Evolutionary conservation across 768 basidiomycete genomes (phyloP).

Genomic region (Russula earlei): DNA sequence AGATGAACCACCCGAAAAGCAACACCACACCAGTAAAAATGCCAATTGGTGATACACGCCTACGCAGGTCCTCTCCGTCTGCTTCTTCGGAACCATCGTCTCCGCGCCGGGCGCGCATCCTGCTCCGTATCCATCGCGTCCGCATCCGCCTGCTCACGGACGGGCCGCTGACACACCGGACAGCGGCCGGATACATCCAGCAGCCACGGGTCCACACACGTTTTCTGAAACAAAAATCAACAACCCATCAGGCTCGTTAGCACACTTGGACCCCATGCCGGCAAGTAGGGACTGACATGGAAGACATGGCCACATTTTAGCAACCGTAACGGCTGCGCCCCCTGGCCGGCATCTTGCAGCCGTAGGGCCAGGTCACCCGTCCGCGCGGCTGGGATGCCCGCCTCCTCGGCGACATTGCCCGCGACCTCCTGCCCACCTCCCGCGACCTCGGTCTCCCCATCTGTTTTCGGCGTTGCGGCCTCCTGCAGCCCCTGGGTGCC

Average conservation of each 20-base stretch:
- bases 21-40: background rate
- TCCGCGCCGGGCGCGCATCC: slow-evolving; percentile 21
- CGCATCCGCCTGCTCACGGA: slow-evolving; percentile 38
- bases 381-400: background rate
- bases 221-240: slow-evolving; percentile 42
- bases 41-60: background rate
- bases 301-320: slow-evolving; percentile 81
- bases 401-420: slow-evolving; percentile 18
- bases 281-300: slow-evolving; percentile 49
- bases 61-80: slow-evolving; percentile 7
- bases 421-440: slow-evolving; percentile 30
- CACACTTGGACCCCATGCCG: too few relatives aligned
- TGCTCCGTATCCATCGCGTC: slow-evolving; percentile 27
- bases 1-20: background rate
- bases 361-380: slow-evolving; percentile 33
- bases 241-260: too few relatives aligned
- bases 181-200: slow-evolving; percentile 78
- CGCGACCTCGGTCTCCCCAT: background rate
- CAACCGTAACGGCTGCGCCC: slow-evolving; percentile 66
- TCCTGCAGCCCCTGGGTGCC: slow-evolving; percentile 27
- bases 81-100: slow-evolving; percentile 14
- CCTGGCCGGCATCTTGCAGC: slow-evolving; percentile 65
- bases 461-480: background rate
- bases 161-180: slow-evolving; percentile 75
- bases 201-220: slow-evolving; percentile 86